Conservation (phyloP, 371 early-diverging fungal species). For the Encephalitozoon romaleae region DNA sequence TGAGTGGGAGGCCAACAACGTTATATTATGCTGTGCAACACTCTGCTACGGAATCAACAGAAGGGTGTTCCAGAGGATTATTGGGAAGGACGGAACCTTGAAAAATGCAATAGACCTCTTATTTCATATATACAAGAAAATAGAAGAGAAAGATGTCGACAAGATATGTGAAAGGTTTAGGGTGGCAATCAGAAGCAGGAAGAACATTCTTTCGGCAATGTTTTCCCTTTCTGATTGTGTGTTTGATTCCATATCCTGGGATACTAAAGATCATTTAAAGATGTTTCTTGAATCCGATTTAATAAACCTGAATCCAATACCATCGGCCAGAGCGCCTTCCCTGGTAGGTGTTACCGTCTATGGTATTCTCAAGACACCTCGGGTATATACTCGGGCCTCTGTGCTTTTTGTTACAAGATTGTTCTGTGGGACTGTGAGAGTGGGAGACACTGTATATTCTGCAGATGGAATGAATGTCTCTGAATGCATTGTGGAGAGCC, state of each 20-base stretch:
- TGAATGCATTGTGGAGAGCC: slow-evolving; percentile 21
- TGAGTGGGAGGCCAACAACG: slow-evolving; percentile 56
- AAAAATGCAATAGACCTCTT: slow-evolving; percentile 35
- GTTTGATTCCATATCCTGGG: slow-evolving; percentile 29
- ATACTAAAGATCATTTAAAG: neutral
- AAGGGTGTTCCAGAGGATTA: neutral
- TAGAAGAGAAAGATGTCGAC: slow-evolving; percentile 34
- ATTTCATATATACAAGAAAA: slow-evolving; percentile 21
- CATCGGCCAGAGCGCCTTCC: neutral
- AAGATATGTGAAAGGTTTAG: slow-evolving; percentile 28
- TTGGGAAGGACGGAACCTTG: slow-evolving; percentile 30
- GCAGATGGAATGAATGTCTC: neutral
- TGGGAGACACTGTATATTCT: slow-evolving; percentile 19
- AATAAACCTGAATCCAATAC: neutral
- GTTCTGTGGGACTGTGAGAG: slow-evolving; percentile 25
- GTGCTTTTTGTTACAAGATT: slow-evolving; percentile 45
- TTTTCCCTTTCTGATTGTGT: slow-evolving; percentile 37
- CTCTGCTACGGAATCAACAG: slow-evolving; percentile 47
- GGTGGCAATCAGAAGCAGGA: slow-evolving; percentile 20
- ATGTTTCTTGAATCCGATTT: neutral
- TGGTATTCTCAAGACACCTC: slow-evolving; percentile 5
- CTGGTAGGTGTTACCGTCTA: slow-evolving; percentile 41
- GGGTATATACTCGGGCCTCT: slow-evolving; percentile 9
- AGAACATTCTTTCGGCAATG: slow-evolving; percentile 35
- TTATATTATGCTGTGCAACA: slow-evolving; percentile 48